Conservation (phyloP, 2,329 filamentous ascomycete genomes). For the Epichloe uncinata region DNA sequence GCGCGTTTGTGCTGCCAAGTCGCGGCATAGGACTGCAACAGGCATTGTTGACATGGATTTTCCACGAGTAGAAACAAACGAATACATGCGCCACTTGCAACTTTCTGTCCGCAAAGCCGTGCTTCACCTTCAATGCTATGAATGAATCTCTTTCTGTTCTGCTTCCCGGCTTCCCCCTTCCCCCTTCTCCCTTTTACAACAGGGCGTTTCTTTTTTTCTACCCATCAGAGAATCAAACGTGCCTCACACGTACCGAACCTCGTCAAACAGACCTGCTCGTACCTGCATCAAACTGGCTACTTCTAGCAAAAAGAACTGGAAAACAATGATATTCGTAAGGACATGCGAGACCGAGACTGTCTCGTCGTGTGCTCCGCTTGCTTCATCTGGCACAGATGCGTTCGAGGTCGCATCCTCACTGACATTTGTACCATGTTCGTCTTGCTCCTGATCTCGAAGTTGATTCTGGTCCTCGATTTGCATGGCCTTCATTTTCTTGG, state of each 20-base stretch:
- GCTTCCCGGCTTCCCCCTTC: too few relatives aligned
- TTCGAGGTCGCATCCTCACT: neutral
- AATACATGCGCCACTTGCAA: neutral
- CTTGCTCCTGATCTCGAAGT: conserved; percentile 8
- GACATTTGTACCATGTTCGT: too few relatives aligned
- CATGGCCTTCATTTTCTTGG: conserved; percentile 19
- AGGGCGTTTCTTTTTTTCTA: too few relatives aligned
- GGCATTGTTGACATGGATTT: too few relatives aligned
- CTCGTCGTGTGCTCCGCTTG: conserved; percentile 9
- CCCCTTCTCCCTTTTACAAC: neutral
- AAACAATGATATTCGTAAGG: conserved; percentile 64
- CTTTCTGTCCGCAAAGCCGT: neutral
- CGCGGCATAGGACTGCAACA: too few relatives aligned
- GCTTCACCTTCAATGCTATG: neutral
- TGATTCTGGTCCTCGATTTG: conserved; percentile 10
- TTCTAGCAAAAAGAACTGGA: conserved; percentile 71
- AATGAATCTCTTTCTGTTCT: neutral
- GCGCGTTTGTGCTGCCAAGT: too few relatives aligned
- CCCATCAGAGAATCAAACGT: too few relatives aligned
- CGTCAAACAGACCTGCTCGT: conserved; percentile 61
- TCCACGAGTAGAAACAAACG: neutral
- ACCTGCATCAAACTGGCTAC: conserved; percentile 63
- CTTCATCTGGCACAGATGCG: conserved; percentile 5
- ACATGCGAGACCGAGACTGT: conserved; percentile 62
- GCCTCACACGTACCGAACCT: conserved; percentile 45